These are phyloP conservation scores for Aegle marmelos DNA, from an alignment of 345 rosid species.

Conservation along the genomic window DNA sequence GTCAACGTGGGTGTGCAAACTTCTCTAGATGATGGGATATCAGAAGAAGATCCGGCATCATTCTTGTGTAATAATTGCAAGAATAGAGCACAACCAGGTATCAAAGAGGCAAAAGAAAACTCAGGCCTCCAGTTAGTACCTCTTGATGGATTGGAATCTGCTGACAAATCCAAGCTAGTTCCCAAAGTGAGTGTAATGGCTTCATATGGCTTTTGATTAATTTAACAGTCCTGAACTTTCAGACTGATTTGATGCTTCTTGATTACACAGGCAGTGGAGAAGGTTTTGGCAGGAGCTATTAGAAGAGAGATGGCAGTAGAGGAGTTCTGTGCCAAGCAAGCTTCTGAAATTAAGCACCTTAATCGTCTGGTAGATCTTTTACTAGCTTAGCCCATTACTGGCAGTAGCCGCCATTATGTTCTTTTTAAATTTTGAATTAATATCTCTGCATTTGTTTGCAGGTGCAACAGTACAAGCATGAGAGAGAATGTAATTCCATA, in stretches of 20 bases:
- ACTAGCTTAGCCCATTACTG: slow-evolving; percentile 8
- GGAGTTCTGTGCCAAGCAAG: slow-evolving; percentile 86
- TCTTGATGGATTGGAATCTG: slow-evolving; percentile 47
- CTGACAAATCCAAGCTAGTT: slow-evolving; percentile 66
- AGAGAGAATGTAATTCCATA: slow-evolving; percentile 92
- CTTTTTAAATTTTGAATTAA: slow-evolving; percentile 10
- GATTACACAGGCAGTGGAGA: slow-evolving; percentile 78
- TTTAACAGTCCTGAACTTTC: slow-evolving; percentile 2
- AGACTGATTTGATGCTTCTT: slow-evolving; percentile 5
- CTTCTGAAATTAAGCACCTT: slow-evolving; percentile 82
- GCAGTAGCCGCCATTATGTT: slow-evolving; percentile 5
- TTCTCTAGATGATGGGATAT: slow-evolving; percentile 39
- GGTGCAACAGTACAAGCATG: slow-evolving; percentile 99
- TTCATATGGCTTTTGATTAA: background rate
- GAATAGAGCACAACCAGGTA: slow-evolving; percentile 39
- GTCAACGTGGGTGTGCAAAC: slow-evolving; percentile 89
- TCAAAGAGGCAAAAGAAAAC: slow-evolving; percentile 39
- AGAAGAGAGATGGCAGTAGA: slow-evolving; percentile 98
- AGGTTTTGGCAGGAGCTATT: slow-evolving; percentile 93
- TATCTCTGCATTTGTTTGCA: slow-evolving; percentile 30
- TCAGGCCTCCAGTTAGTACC: slow-evolving; percentile 67
- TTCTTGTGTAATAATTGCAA: slow-evolving; percentile 67
- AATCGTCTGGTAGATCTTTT: slow-evolving; percentile 77
- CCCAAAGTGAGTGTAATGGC: slow-evolving; percentile 61
- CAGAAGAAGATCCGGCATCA: slow-evolving; percentile 31